These are phyloP conservation scores for Solanum medicagineum DNA, from an alignment of 257 asterid species.

Conservation along the genomic window DNA sequence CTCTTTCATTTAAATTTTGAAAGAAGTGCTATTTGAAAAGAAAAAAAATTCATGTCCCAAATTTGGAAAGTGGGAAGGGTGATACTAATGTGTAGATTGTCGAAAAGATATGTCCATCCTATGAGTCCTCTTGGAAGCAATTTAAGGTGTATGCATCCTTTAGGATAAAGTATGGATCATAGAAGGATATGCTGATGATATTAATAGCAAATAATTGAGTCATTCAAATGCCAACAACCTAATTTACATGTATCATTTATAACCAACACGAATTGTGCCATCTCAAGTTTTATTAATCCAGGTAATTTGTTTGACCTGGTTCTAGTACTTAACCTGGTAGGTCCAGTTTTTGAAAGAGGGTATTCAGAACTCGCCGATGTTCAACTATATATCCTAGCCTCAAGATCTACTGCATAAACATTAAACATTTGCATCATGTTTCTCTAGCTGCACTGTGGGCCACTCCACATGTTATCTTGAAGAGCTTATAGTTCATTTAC, in stretches of 20 bases:
- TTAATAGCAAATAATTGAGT: not conserved
- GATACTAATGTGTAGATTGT: not conserved
- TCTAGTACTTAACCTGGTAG: not conserved
- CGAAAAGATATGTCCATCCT: not conserved
- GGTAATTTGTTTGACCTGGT: not conserved
- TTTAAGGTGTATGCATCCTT: not conserved
- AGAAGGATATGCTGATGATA: not conserved
- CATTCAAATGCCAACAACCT: not conserved
- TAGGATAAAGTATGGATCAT: not conserved
- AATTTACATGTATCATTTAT: not conserved
- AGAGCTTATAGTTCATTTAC: not conserved
- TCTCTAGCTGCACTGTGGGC: not conserved
- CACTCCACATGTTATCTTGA: not conserved
- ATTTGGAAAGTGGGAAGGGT: not conserved
- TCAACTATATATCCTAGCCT: not conserved
- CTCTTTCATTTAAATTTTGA: not conserved
- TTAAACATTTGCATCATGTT: not conserved
- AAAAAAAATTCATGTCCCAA: not conserved
- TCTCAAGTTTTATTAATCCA: not conserved
- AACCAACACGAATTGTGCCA: not conserved
- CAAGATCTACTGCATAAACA: not conserved
- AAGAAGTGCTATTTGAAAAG: not conserved
- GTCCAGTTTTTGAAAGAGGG: not conserved
- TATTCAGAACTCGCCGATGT: not conserved
- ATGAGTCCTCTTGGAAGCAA: not conserved